Conservation (phyloP, 2,329 filamentous ascomycete species). For the Colletotrichum australisinense region DNA sequence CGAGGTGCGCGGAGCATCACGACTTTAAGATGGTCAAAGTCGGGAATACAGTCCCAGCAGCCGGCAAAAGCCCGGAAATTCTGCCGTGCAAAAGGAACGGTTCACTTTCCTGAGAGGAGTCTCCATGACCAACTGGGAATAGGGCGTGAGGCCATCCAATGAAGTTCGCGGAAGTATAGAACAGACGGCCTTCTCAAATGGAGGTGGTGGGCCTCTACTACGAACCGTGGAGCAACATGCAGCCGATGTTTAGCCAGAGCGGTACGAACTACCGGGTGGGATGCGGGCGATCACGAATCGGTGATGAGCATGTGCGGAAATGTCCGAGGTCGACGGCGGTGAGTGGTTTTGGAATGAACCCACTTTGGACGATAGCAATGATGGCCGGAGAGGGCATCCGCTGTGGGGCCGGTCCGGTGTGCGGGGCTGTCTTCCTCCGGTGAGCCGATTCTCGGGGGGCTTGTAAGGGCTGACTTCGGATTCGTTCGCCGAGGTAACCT, state of each 20-base stretch:
- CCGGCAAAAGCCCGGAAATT: neutral
- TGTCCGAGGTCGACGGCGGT: neutral
- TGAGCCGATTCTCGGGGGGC: neutral
- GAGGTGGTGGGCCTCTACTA: neutral
- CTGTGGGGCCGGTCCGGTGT: neutral
- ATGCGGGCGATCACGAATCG: neutral
- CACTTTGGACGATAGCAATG: neutral
- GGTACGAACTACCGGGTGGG: neutral
- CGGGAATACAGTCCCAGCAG: neutral
- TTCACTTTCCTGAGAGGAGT: neutral
- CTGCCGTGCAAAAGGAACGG: neutral
- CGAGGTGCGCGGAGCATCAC: neutral
- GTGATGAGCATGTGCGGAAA: neutral
- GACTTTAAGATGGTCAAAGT: neutral
- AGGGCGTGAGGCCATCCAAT: neutral
- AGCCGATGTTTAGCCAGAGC: neutral
- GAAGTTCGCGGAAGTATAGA: neutral
- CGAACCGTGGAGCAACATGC: neutral
- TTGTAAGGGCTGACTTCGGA: neutral
- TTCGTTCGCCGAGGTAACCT: neutral
- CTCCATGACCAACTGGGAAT: neutral
- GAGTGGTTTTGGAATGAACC: neutral
- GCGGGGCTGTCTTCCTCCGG: constrained; percentile 3
- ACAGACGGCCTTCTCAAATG: neutral
- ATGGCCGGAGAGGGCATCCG: neutral